These are phyloP conservation scores for Nicotiana knightiana DNA, from an alignment of 257 asterid genomes.

Conservation along the genomic window DNA sequence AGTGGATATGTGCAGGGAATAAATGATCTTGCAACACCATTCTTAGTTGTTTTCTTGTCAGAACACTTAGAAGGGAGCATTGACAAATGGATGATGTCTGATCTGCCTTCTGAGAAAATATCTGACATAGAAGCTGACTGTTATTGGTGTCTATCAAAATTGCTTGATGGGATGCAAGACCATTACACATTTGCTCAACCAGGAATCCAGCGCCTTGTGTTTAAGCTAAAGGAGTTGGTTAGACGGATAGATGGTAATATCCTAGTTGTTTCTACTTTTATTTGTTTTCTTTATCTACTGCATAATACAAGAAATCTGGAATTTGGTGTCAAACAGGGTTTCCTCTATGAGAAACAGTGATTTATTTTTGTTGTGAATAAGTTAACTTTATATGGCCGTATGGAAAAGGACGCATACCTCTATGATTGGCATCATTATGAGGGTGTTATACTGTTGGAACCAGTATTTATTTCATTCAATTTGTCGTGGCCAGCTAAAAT, in stretches of 20 bases:
- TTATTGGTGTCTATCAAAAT: slow-evolving; percentile 91
- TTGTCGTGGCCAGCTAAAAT: not conserved
- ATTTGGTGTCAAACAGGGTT: not conserved
- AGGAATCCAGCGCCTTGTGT: slow-evolving; percentile 94
- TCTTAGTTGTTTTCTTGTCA: slow-evolving; percentile 85
- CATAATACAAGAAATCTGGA: not conserved
- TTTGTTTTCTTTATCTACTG: not conserved
- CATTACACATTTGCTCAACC: slow-evolving; percentile 99
- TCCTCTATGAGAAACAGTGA: not conserved
- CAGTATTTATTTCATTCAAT: not conserved
- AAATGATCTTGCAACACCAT: slow-evolving; percentile 94
- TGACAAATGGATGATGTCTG: slow-evolving; percentile 66
- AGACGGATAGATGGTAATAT: slow-evolving; percentile 85
- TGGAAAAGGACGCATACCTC: not conserved
- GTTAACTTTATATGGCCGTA: not conserved
- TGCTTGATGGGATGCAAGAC: slow-evolving; percentile 99
- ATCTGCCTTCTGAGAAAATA: slow-evolving; percentile 63
- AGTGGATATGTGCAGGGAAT: slow-evolving; percentile 99
- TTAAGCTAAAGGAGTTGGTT: slow-evolving; percentile 91
- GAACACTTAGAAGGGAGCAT: slow-evolving; percentile 74
- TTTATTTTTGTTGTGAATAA: not conserved
- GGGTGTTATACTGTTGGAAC: not conserved
- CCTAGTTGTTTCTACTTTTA: not conserved
- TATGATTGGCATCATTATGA: not conserved
- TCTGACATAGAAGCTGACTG: slow-evolving; percentile 89